Conservation (phyloP, 192 early-diverging fungal genomes). For the Pilaira anomala region DNA sequence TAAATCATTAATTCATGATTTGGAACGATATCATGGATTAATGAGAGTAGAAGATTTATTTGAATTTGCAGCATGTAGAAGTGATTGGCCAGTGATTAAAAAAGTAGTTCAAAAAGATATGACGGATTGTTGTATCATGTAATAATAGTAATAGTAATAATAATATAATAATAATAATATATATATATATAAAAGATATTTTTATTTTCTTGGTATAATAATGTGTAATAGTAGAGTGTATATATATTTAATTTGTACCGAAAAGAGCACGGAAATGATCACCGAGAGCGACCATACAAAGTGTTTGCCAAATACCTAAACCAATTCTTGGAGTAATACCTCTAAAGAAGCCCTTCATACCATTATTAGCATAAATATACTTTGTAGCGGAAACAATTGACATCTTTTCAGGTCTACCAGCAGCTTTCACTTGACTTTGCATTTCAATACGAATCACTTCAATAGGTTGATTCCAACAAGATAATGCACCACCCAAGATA, state of each 20-base stretch:
- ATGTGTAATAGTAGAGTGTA: no score
- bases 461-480: slow-evolving; percentile 99
- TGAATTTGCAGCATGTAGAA: slow-evolving; percentile 73
- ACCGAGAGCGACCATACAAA: slow-evolving; percentile 89
- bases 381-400: slow-evolving; percentile 78
- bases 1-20: slow-evolving; percentile 73
- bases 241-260: slow-evolving; percentile 23
- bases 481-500: slow-evolving; percentile 83
- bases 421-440: slow-evolving; percentile 91
- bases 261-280: slow-evolving; percentile 25
- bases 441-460: slow-evolving; percentile 99
- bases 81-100: slow-evolving; percentile 77
- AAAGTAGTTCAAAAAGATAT: slow-evolving; percentile 68
- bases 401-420: slow-evolving; percentile 88
- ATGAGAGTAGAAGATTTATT: slow-evolving; percentile 78
- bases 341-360: slow-evolving; percentile 89
- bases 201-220: no score
- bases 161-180: no score
- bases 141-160: neutral
- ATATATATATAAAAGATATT: no score
- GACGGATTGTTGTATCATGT: slow-evolving; percentile 56
- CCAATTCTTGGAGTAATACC: slow-evolving; percentile 79
- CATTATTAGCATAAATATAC: slow-evolving; percentile 91
- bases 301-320: slow-evolving; percentile 76
- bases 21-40: slow-evolving; percentile 68